Base-by-base conservation (phyloP, 2,329 filamentous ascomycete genomes). In the Teratosphaeria destructans region DNA sequence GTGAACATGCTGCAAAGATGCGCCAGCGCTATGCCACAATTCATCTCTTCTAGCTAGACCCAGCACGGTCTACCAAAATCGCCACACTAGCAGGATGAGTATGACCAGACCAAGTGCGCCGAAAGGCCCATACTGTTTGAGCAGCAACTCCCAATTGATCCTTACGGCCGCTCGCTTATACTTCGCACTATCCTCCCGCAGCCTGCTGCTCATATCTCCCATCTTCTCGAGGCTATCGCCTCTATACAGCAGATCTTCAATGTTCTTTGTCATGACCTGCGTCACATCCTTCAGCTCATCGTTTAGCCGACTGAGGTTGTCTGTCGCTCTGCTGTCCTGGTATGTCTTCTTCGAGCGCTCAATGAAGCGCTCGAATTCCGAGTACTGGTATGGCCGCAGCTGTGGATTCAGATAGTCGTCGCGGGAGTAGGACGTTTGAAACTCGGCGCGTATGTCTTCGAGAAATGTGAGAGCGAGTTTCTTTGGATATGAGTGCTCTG, bases 221-320 rank as follows among this genome's bases (percentile, higher is more conserved):
- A 99, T 99, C 70, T 91, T 84, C 77, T 99, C 94, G 66, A 99
- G 77, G 69, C 87, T 94, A 73, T 99, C 94, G 32, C 94, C 94
- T 63, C 95, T 82, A 74, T 99, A 99, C 57, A 99, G 79, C 71
- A 99, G 78, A 74, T 99, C 94, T 80, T 99, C 94, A 67, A 99
- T 97, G 75, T 99, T 99, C 84, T 97, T 97, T 59, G 92, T 97
- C 95, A 99, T 99, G 71, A 99, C 92, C 78, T 96, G 92, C 1
- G 94, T 97, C 59, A 99, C 95, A 76, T 97, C 94, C 74, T 92
- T 88, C 65, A 99, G 83, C 81, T 99, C 95, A 72, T 96, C 90
- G 72, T 99, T 97, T 65, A 99, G 81, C 77, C 93, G 91, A 75
- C 95, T 90, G 60, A 99, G 83, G 76, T 97, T 97, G 76, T 92